Base-by-base conservation (phyloP, 2,329 filamentous ascomycete species). In the Exserohilum turcica region DNA sequence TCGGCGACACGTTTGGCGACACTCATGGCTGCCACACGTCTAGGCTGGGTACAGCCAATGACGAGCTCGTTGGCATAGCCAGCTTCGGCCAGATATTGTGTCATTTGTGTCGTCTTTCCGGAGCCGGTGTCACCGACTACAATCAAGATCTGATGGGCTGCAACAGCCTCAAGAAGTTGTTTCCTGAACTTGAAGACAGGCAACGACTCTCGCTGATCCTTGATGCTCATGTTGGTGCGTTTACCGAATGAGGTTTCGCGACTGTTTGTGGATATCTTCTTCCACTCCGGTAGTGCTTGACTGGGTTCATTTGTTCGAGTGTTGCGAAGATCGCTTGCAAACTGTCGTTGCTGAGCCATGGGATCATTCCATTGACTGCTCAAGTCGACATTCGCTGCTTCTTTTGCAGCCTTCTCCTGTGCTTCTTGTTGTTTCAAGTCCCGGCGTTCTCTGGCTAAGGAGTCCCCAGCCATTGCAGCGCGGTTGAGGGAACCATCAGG, bases 401-500 rank as follows among this genome's bases (percentile, higher is more conserved):
- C 86, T 56, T 94, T 86, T 18, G 91, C 88, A 35, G 84, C 78
- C 77, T 89, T 79, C 76, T 89, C 91, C 54, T 95, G 89, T 0
- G 86, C 86, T 75, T 99, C 93, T 70, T 95, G 89, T 67, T 96
- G 91, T 56, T 91, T 86, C 62, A 97, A 66, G 55, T 99, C 94
- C 71, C 91, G 87, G 46, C 94, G 83, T 71, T 99, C 94, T 72
- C 94, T 96, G 3, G 93, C 90, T 12, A 99, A 77, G 4, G 87
- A 84, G 13, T 93, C 92, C 38, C 94, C 93, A 7, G 92, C 88
- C 90, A 97, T 96, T 13, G 95, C 95, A 42, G 95, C 91, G 67
- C 94, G 85, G 72, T 99, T 99, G 75, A 99, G 87, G 3, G 93
- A 97, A n/a, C 94, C 94, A 74, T 99, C 94, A 0, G 94, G 95